Conservation (phyloP, 2,329 filamentous ascomycete species). For the Aspergillus aculeatus region DNA sequence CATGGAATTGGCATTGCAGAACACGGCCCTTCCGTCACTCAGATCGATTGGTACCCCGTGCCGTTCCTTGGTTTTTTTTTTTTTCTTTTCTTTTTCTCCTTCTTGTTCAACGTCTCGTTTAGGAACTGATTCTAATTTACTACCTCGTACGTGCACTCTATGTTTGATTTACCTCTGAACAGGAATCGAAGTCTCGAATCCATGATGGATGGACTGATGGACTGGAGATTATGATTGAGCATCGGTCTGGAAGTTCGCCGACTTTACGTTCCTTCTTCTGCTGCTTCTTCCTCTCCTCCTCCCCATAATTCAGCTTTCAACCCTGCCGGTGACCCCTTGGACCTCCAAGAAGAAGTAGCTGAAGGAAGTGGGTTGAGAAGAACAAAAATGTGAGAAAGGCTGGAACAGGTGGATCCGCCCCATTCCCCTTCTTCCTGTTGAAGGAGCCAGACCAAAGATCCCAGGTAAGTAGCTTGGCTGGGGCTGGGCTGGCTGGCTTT, state of each 20-base stretch:
- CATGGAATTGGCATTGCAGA: neutral
- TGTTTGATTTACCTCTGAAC: too few species aligned
- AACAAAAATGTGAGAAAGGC: neutral
- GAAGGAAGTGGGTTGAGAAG: too few species aligned
- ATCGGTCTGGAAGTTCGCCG: neutral
- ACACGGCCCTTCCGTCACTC: neutral
- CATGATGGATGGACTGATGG: too few species aligned
- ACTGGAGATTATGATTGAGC: neutral
- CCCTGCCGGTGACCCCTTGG: neutral
- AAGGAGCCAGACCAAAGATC: too few species aligned
- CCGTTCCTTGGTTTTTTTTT: too few species aligned
- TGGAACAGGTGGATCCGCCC: neutral
- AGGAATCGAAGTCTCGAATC: too few species aligned
- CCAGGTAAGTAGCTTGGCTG: neutral
- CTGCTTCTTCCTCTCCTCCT: neutral
- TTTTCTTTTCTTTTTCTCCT: too few species aligned
- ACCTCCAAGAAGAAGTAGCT: too few species aligned
- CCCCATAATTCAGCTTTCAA: neutral
- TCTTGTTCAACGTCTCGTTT: too few species aligned
- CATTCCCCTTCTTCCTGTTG: neutral
- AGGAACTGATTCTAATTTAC: too few species aligned
- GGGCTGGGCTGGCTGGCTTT: neutral
- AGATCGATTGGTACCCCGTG: neutral
- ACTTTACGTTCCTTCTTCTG: neutral
- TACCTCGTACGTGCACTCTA: too few species aligned